Percentiles rank a stretch among this genome's conserved stretches.
phyloP scores from a whole-genome alignment of 345 rosid species.

The Acer campestre region DNA sequence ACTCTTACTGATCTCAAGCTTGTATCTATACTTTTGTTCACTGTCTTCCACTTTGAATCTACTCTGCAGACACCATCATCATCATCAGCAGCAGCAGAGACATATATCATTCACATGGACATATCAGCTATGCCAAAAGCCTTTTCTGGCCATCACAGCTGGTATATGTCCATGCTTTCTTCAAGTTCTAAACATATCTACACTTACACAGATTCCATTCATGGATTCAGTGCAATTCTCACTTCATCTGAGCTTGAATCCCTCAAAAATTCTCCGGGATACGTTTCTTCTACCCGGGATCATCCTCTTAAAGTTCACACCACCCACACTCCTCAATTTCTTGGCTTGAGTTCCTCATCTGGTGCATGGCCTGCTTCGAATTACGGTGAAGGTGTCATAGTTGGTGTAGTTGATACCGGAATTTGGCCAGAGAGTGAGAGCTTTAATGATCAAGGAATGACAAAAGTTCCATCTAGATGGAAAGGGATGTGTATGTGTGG shows the following conservation, averaged over 20 bases:
- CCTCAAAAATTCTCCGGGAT: constrained; percentile 28
- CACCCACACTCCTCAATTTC: constrained; percentile 41
- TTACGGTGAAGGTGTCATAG: constrained; percentile 38
- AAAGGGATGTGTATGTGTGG: constrained; percentile 39
- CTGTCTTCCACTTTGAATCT: constrained; percentile 16
- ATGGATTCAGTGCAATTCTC: constrained; percentile 32
- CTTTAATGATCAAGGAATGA: constrained; percentile 43
- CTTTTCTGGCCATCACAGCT: constrained; percentile 33
- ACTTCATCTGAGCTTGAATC: constrained; percentile 29
- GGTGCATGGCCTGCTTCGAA: constrained; percentile 34
- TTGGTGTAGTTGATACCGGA: constrained; percentile 52
- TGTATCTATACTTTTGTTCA: constrained; percentile 10
- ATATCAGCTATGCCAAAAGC: constrained; percentile 33
- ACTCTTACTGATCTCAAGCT: not conserved
- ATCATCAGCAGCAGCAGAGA: constrained; percentile 9
- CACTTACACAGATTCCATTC: constrained; percentile 20
- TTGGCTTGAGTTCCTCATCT: constrained; percentile 33
- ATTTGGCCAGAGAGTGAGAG: constrained; percentile 56
- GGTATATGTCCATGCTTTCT: constrained; percentile 35
- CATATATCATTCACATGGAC: constrained; percentile 40
- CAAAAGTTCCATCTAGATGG: constrained; percentile 40
- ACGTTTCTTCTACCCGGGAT: constrained; percentile 30
- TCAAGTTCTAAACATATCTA: constrained; percentile 28
- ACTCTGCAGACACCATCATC: constrained; percentile 10
- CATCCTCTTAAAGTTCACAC: constrained; percentile 38